These are phyloP conservation scores for Claviceps sp. DNA, from an alignment of 2,329 filamentous ascomycete species.

Conservation along the genomic window DNA sequence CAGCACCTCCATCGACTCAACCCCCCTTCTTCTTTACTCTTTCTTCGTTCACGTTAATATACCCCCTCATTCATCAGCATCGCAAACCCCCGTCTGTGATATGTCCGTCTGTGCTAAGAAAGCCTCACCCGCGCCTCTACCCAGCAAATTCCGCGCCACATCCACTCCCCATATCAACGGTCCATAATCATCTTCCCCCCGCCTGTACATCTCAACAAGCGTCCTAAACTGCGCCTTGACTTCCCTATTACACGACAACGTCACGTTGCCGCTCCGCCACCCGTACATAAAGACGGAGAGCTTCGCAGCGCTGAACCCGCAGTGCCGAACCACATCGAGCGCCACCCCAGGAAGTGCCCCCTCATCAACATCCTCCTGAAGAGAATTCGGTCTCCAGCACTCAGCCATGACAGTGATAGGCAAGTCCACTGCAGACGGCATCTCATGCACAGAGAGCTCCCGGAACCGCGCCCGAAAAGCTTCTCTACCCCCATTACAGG, in stretches of 20 bases:
- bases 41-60: no score
- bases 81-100: background rate
- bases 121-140: no score
- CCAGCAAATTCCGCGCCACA: slow-evolving; percentile 22
- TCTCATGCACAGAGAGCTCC: slow-evolving; percentile 18
- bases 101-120: no score
- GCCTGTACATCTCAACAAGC: slow-evolving; percentile 20
- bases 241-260: slow-evolving; percentile 29
- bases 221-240: slow-evolving; percentile 21
- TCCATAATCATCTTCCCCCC: slow-evolving; percentile 16
- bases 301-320: slow-evolving; percentile 23
- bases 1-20: no score
- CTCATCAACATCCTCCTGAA: slow-evolving; percentile 14
- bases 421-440: slow-evolving; percentile 20
- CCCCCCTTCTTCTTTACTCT: no score
- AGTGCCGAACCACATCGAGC: slow-evolving; percentile 18
- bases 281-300: slow-evolving; percentile 27
- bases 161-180: slow-evolving; percentile 21
- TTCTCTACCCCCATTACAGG: no score
- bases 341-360: slow-evolving; percentile 19
- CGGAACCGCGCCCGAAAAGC: slow-evolving; percentile 15
- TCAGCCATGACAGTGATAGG: slow-evolving; percentile 20
- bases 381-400: slow-evolving; percentile 14
- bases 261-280: slow-evolving; percentile 21
- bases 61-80: no score